These are phyloP conservation scores for Trapa incisa DNA, from an alignment of 345 rosid genomes.

Conservation along the genomic window DNA sequence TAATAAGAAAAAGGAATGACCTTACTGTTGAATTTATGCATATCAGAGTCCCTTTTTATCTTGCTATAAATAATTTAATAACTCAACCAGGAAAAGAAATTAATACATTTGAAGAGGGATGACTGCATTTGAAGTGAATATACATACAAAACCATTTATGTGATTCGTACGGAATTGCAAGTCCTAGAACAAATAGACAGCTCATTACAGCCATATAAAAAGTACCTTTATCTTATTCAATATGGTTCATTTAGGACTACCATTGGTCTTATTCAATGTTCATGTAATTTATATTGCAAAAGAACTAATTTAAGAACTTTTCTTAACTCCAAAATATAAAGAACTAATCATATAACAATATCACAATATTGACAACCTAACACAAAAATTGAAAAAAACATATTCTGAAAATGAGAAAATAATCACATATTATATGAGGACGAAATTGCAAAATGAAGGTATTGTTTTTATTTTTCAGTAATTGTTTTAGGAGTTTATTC, in stretches of 20 bases:
- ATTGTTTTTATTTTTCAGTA: too few species aligned
- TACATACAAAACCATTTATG: not conserved
- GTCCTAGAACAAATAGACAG: not conserved
- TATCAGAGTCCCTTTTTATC: too few species aligned
- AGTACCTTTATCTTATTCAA: not conserved
- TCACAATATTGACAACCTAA: not conserved
- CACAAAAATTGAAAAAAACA: too few species aligned
- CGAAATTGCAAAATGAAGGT: too few species aligned
- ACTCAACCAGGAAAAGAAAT: too few species aligned
- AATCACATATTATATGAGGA: too few species aligned
- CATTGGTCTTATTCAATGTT: not conserved
- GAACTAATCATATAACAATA: not conserved
- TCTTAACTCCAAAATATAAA: not conserved
- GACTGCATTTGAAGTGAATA: not conserved
- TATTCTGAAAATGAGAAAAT: too few species aligned
- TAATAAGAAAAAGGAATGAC: not conserved
- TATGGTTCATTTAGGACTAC: not conserved
- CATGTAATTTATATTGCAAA: not conserved
- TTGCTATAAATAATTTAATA: too few species aligned
- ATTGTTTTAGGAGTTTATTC: too few species aligned
- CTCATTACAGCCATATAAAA: not conserved
- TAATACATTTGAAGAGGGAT: not conserved
- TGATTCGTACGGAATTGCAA: not conserved
- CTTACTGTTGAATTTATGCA: too few species aligned
- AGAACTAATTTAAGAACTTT: not conserved